Base-by-base conservation (phyloP, 2,329 filamentous ascomycete genomes). In the Plectosphaerella sp. region DNA sequence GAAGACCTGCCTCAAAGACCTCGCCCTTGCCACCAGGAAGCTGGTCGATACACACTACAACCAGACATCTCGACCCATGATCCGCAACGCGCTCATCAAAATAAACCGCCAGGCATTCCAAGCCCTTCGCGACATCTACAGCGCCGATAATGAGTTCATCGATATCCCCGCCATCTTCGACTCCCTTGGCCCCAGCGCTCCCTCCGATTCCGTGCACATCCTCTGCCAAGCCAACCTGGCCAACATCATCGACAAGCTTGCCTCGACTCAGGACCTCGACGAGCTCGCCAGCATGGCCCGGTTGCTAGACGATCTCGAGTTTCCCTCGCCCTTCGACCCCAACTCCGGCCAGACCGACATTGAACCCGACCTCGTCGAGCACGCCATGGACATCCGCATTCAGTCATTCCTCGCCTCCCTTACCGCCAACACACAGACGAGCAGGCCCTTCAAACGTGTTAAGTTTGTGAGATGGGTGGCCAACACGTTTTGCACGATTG, bases 311-410 rank as follows among this genome's bases (percentile, higher is more conserved):
- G 18, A 6, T 2, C 7, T n/a, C 10, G 5, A 55, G 10, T 67
- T 72, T 42, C 67, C 67, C 7, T 35, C 49, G 5, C 62, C 63
- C 5, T 65, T 73, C 41, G 41, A 57, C 11, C 51, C 59, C 4
- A 57, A 57, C 8, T 48, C 56, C 2, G 52, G 53, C 18, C 52
- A 50, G 6, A 9, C 7, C 14, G 7, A 42, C 11, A 50, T 54
- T 16, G 55, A 53, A 2, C 45, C 63, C 4, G 54, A 58, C 5
- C 54, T 60, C 25, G 33, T 61, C 46, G 33, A 54, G 18, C 54
- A 69, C 8, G 65, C 65, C 3, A 57, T 75, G 22, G 59, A 66
- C 4, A 64, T 75, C 24, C 71, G 72, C 43, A 72, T 69, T 0
- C 64, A 66, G 47, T 58, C 61, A 37, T 57, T 67, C 43, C 64